phyloP scores from a whole-genome alignment of 2,329 filamentous ascomycete species.

The Alternaria conjuncta region DNA sequence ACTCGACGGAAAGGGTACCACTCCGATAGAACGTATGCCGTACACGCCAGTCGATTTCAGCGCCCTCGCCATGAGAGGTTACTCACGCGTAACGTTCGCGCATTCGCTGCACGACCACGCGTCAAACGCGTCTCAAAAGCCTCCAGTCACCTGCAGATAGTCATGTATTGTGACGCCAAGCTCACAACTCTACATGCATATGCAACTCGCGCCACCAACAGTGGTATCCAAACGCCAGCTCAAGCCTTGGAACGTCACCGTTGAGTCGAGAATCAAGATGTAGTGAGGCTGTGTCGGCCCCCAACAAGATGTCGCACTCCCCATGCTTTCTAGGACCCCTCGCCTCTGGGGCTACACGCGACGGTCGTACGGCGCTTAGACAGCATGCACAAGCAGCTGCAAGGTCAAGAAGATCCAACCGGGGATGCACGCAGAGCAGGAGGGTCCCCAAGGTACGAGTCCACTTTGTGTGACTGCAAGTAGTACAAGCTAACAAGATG shows the following conservation, averaged over 20 bases:
- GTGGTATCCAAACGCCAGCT: background rate
- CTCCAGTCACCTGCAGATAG: too few species aligned
- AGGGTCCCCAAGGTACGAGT: background rate
- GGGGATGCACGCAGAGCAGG: background rate
- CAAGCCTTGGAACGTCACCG: background rate
- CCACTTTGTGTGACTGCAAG: background rate
- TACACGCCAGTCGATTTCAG: too few species aligned
- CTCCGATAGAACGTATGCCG: too few species aligned
- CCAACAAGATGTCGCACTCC: background rate
- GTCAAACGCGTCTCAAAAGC: too few species aligned
- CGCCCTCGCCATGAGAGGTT: background rate
- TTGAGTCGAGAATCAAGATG: background rate
- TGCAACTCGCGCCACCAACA: background rate
- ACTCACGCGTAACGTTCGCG: background rate
- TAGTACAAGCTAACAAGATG: background rate
- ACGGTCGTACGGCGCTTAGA: background rate
- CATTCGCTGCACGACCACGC: background rate
- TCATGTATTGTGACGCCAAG: background rate
- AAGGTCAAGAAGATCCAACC: background rate
- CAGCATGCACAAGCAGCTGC: background rate
- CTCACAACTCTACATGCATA: background rate
- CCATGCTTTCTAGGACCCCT: background rate
- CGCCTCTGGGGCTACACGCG: background rate
- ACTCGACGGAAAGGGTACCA: too few species aligned
- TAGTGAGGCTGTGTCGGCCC: background rate